Percentiles rank a stretch among this genome's conserved stretches.
These are phyloP conservation scores for Sporothrix euskadiensis DNA, from an alignment of 2,329 filamentous ascomycete species.

Conservation along the genomic window DNA sequence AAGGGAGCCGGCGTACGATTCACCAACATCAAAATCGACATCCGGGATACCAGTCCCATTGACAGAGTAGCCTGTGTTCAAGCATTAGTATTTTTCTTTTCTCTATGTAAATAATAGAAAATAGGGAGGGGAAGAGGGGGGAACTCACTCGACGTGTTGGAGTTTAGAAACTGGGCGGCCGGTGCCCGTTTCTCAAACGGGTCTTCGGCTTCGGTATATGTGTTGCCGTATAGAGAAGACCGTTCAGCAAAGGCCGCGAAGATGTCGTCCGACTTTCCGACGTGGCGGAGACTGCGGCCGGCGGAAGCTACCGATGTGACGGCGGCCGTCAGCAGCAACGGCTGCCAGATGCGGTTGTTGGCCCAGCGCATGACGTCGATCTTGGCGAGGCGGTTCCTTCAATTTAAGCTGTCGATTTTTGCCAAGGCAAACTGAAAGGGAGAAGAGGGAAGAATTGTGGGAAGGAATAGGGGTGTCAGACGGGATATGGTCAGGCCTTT, in stretches of 20 bases:
- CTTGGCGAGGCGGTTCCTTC: neutral
- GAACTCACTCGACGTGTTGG: conserved; percentile 32
- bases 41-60: conserved; percentile 67
- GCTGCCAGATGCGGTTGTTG: conserved; percentile 14
- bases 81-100: too few relatives aligned
- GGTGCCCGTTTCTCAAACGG: neutral
- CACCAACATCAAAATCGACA: conserved; percentile 67
- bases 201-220: neutral
- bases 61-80: conserved; percentile 57
- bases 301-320: conserved; percentile 25
- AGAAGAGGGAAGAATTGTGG: neutral
- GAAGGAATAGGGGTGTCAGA: neutral
- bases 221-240: neutral
- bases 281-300: conserved; percentile 31
- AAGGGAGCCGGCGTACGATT: conserved; percentile 64
- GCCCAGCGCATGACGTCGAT: conserved; percentile 27
- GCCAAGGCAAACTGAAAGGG: neutral
- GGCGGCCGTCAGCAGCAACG: conserved; percentile 22
- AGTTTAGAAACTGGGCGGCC: conserved; percentile 29
- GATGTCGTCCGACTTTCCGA: conserved; percentile 23
- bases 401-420: neutral
- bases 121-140: too few relatives aligned
- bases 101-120: neutral
- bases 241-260: neutral
- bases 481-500: neutral